Conservation (phyloP, 352 stramenopile genomes). For the Phytophthora lateralis region DNA sequence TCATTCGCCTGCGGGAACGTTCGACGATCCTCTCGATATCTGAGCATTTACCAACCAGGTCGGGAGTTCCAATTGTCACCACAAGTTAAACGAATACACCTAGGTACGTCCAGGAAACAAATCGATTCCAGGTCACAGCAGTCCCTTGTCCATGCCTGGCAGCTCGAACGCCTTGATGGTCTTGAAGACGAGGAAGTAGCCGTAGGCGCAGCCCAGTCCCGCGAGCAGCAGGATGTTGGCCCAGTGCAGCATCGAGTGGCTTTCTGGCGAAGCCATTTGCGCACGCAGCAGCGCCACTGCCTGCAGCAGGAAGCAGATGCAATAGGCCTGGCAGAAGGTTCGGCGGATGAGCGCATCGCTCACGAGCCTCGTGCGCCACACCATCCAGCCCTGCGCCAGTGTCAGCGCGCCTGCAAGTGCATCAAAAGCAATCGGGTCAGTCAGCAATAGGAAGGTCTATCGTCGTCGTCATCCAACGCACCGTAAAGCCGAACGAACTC, state of each 20-base stretch:
- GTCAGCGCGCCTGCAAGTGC: constrained; percentile 64
- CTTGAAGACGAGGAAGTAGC: constrained; percentile 88
- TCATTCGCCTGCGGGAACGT: constrained; percentile 25
- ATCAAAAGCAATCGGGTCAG: constrained; percentile 3
- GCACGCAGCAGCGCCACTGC: constrained; percentile 71
- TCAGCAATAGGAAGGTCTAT: background rate
- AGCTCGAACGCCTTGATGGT: constrained; percentile 90
- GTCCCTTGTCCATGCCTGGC: constrained; percentile 60
- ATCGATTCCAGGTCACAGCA: constrained; percentile 36
- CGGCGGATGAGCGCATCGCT: constrained; percentile 83
- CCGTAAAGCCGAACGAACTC: constrained; percentile 89
- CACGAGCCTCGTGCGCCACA: constrained; percentile 86
- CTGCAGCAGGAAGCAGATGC: constrained; percentile 87
- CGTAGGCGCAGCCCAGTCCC: constrained; percentile 69
- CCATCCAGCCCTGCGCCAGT: constrained; percentile 84
- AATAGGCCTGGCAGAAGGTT: constrained; percentile 90
- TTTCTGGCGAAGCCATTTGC: constrained; percentile 73
- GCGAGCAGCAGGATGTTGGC: constrained; percentile 79
- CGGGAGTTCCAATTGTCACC: constrained; percentile 11
- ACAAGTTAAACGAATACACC: constrained; percentile 29
- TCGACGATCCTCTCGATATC: constrained; percentile 36
- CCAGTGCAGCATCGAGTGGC: constrained; percentile 83
- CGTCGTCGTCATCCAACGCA: constrained; percentile 17
- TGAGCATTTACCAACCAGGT: constrained; percentile 20
- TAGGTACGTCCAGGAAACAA: constrained; percentile 10